Percentiles rank a stretch among this genome's conserved stretches.
phyloP scores from a whole-genome alignment of 768 basidiomycete genomes.

The Calocybe cyanea region DNA sequence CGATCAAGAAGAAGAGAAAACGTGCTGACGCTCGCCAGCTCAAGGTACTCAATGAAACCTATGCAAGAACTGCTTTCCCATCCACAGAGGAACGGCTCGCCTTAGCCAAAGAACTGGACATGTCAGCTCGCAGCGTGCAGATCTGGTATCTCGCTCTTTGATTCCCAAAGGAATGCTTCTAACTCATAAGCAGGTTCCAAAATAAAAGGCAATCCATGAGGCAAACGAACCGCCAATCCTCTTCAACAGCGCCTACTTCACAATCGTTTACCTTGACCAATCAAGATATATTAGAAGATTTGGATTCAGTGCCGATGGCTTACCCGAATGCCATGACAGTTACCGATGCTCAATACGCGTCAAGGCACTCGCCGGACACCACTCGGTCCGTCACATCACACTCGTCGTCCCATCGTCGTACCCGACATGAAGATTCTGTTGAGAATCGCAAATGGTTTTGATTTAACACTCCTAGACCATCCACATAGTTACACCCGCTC shows the following conservation, averaged over 20 bases:
- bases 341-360: slow-evolving; percentile 32
- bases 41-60: slow-evolving; percentile 77
- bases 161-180: slow-evolving; percentile 16
- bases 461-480: slow-evolving; percentile 21
- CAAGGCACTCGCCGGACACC: slow-evolving; percentile 37
- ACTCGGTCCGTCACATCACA: slow-evolving; percentile 31
- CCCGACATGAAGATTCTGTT: slow-evolving; percentile 33
- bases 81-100: slow-evolving; percentile 83
- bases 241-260: slow-evolving; percentile 36
- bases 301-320: slow-evolving; percentile 26
- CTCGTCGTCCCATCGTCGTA: slow-evolving; percentile 43
- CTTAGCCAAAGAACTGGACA: slow-evolving; percentile 72
- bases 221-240: slow-evolving; percentile 68
- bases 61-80: slow-evolving; percentile 79
- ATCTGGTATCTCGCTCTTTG: slow-evolving; percentile 57
- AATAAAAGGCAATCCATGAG: slow-evolving; percentile 83
- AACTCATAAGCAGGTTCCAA: slow-evolving; percentile 62
- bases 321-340: slow-evolving; percentile 32
- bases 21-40: slow-evolving; percentile 78
- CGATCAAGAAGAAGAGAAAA: slow-evolving; percentile 85
- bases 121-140: slow-evolving; percentile 83
- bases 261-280: slow-evolving; percentile 48
- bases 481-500: slow-evolving; percentile 38
- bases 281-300: slow-evolving; percentile 38
- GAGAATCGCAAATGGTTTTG: slow-evolving; percentile 48